Percentiles rank a stretch among this genome's conserved stretches.
Conservation (phyloP, 2,329 filamentous ascomycete genomes). For the Ophiostoma ulmi region DNA sequence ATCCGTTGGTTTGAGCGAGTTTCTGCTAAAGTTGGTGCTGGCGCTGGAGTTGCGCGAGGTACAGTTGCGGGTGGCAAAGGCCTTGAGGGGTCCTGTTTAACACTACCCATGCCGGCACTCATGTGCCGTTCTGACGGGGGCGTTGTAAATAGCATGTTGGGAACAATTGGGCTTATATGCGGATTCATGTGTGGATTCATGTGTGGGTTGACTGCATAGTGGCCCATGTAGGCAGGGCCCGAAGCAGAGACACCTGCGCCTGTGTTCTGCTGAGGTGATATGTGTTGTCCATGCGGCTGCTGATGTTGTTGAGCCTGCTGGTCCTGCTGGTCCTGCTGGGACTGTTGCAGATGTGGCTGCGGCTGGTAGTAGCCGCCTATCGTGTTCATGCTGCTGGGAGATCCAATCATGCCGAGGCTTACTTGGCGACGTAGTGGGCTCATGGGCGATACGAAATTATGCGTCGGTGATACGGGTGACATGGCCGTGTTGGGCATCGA, state of each 20-base stretch:
- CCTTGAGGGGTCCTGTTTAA: background rate
- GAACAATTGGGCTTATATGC: background rate
- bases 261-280: background rate
- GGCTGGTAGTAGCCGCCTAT: background rate
- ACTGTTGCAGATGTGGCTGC: background rate
- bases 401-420: background rate
- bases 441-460: background rate
- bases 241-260: background rate
- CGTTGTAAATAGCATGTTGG: background rate
- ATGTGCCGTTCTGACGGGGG: background rate
- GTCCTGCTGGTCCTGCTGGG: background rate
- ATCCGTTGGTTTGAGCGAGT: background rate
- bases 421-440: constrained; percentile 7
- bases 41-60: background rate
- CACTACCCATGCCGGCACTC: background rate
- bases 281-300: background rate
- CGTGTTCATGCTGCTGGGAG: background rate
- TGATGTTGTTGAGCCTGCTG: background rate
- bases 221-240: background rate
- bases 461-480: background rate
- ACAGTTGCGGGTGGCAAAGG: background rate
- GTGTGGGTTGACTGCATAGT: background rate
- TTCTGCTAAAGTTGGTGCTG: background rate
- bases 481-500: background rate
- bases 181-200: background rate